Evolutionary conservation across 257 asterid genomes (phyloP).

Genomic region (Eucommia ulmoides): DNA sequence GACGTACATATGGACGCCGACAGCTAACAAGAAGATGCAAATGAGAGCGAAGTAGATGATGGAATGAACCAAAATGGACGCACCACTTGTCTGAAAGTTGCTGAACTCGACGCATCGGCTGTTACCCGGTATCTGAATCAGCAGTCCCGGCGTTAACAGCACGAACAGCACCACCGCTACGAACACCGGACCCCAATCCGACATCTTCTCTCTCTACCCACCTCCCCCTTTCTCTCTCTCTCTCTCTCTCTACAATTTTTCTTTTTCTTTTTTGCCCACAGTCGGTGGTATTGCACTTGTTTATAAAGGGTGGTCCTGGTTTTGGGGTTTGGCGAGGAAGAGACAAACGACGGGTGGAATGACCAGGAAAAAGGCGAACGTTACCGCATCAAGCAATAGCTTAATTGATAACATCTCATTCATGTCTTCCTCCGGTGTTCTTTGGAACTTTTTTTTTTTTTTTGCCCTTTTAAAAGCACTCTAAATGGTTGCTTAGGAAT

Average conservation of each 20-base stretch:
- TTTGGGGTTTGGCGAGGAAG: not conserved
- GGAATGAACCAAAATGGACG: conserved; percentile 5
- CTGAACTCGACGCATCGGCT: not conserved
- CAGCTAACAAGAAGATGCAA: not conserved
- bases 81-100: conserved; percentile 1
- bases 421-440: too few relatives aligned
- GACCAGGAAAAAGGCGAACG: not conserved
- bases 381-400: not conserved
- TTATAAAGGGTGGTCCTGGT: not conserved
- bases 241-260: not conserved
- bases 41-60: conserved; percentile 1
- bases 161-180: conserved; percentile 3
- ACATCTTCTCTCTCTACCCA: not conserved
- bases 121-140: conserved; percentile 3
- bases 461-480: not conserved
- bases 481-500: not conserved
- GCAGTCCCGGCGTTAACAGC: conserved; percentile 2
- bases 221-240: not conserved
- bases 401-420: too few relatives aligned
- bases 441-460: too few relatives aligned
- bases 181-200: conserved; percentile 6
- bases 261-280: too few relatives aligned
- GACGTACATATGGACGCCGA: not conserved
- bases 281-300: not conserved
- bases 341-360: not conserved